These are phyloP conservation scores for Penicillium sp. DNA, from an alignment of 2,329 filamentous ascomycete genomes.

Conservation along the genomic window DNA sequence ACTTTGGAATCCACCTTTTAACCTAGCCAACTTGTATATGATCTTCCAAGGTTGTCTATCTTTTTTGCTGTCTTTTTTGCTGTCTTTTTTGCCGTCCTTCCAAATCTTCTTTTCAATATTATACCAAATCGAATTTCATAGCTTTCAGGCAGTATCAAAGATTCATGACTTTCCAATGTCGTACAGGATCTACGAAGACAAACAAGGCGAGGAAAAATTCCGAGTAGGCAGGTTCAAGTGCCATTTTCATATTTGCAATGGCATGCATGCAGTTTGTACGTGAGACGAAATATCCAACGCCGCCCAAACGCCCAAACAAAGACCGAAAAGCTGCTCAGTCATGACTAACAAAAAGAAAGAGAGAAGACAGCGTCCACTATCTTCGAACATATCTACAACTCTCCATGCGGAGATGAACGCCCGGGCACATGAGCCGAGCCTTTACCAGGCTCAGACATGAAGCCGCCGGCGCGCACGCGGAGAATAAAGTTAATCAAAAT, in stretches of 20 bases:
- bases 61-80: too few species aligned
- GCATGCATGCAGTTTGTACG: constrained; percentile 9
- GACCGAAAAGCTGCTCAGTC: neutral
- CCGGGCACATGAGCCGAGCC: constrained; percentile 1
- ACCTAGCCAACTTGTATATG: too few species aligned
- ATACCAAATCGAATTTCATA: too few species aligned
- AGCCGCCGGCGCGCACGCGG: constrained; percentile 62
- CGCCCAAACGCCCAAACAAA: constrained; percentile 2
- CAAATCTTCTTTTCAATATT: too few species aligned
- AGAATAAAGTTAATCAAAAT: constrained; percentile 79
- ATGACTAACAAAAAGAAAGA: neutral
- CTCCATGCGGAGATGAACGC: constrained; percentile 10
- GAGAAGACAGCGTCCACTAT: neutral
- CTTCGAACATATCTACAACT: constrained; percentile 9
- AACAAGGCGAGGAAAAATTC: neutral
- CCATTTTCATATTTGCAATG: constrained; percentile 8
- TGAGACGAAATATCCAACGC: constrained; percentile 7
- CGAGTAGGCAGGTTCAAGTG: neutral
- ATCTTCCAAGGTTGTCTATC: too few species aligned
- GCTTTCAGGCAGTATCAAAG: too few species aligned
- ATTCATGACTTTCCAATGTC: too few species aligned
- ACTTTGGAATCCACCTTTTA: too few species aligned
- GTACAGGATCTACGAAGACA: neutral
- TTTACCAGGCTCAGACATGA: constrained; percentile 22
- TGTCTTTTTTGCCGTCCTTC: too few species aligned